Base-by-base conservation (phyloP, 257 asterid species). In the Solanum chmielewskii region DNA sequence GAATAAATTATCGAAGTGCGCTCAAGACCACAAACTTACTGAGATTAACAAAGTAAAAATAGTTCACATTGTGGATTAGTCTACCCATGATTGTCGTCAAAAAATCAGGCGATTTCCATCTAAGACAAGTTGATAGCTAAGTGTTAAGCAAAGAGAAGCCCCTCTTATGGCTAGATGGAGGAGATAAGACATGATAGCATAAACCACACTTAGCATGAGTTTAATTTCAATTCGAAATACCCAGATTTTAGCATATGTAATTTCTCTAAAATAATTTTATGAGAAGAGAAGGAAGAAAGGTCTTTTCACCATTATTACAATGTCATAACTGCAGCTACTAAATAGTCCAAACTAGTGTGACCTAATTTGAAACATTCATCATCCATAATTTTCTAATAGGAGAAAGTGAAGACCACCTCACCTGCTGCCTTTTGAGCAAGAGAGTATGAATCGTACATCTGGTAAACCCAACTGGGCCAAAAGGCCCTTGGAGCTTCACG, bases 401-500 rank as follows among this genome's bases (percentile, higher is more conserved):
- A 52, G 47, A 33, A 23, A 62, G 27, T 73, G 25, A 86, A 88
- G 85, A 84, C 27, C 89, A 89, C 75, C 37, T 56, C 87, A 97
- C 99, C 99, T 92, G 98, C 99, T 89, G 94, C 98, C 91, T 89
- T 95, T 91, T 92, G 93, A 66, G 99, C 98, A 89, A 97, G 98
- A 88, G 88, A 82, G 90, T 93, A 97, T 49, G 99, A 95, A 90
- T 97, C 99, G 81, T 93, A 93, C 98, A 95, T 95, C 88, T 86
- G 91, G 90, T 97, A 97, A 88, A 96, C 99, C 99, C 99, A 97
- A 87, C 92, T 83, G 49, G 99, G 99, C 97, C 93, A 97, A 90
- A 92, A 97, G 84, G 99, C 98, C 90, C 93, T 93, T 74, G 97
- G 93, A 89, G 86, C 95, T 82, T 96, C 93, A 89, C 92, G 97